These are phyloP conservation scores for Purpureocillium lavendulum DNA, from an alignment of 2,329 filamentous ascomycete genomes.

Conservation along the genomic window DNA sequence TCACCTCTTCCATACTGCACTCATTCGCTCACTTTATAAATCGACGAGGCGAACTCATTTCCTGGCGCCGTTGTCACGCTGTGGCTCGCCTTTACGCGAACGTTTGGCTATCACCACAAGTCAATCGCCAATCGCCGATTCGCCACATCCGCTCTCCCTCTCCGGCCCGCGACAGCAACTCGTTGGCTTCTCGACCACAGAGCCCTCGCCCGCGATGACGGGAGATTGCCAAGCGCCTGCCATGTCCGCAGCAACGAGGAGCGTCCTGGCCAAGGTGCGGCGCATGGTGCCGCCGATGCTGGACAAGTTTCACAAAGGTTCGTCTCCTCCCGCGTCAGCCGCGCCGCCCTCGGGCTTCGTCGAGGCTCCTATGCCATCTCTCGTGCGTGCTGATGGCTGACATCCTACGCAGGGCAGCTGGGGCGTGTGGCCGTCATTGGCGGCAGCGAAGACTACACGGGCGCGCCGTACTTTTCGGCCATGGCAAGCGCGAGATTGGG, in stretches of 20 bases:
- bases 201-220: slow-evolving; percentile 12
- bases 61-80: too few species aligned
- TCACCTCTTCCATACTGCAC: background rate
- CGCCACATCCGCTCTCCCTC: too few species aligned
- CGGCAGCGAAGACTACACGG: slow-evolving; percentile 92
- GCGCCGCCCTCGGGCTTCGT: too few species aligned
- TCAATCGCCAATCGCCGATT: too few species aligned
- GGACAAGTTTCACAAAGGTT: slow-evolving; percentile 93
- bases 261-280: slow-evolving; percentile 71
- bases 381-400: background rate
- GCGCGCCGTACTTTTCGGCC: slow-evolving; percentile 94
- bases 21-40: background rate
- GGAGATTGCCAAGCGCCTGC: slow-evolving; percentile 18
- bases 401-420: slow-evolving; percentile 61
- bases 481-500: slow-evolving; percentile 91
- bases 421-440: slow-evolving; percentile 91
- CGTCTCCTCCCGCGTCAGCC: slow-evolving; percentile 7
- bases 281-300: slow-evolving; percentile 93
- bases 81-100: too few species aligned
- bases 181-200: background rate
- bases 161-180: background rate
- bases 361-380: background rate
- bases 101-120: too few species aligned
- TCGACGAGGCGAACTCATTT: too few species aligned
- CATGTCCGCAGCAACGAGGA: slow-evolving; percentile 64